Percentiles rank a stretch among this genome's conserved stretches.
Conservation (phyloP, 495 filamentous ascomycete species). For the Copromyces sp. region DNA sequence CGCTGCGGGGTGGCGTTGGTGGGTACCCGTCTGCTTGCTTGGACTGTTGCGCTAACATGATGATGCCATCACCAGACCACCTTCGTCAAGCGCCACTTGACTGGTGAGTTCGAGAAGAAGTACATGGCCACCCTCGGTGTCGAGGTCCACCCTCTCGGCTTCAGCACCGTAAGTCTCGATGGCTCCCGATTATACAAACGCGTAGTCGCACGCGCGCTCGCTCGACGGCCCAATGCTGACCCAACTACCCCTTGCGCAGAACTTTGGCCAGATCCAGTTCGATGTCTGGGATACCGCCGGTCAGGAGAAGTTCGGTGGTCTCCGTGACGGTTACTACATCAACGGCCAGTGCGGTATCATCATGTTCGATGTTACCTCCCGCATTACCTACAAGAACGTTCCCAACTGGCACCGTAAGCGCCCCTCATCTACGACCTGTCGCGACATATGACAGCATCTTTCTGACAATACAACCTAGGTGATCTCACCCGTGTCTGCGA, state of each 20-base stretch:
- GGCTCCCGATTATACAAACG: constrained; percentile 5
- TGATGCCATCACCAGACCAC: constrained; percentile 59
- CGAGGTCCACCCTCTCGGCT: constrained; percentile 91
- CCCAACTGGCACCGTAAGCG: constrained; percentile 99
- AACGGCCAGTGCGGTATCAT: constrained; percentile 99
- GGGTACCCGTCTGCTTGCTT: background rate
- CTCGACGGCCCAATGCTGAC: constrained; percentile 19
- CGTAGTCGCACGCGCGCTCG: background rate
- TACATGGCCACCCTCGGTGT: constrained; percentile 99
- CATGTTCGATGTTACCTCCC: constrained; percentile 99
- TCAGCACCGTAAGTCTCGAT: constrained; percentile 69
- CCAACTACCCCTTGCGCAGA: constrained; percentile 40
- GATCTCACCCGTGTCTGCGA: constrained; percentile 99
- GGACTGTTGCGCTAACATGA: constrained; percentile 15
- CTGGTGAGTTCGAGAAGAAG: constrained; percentile 99
- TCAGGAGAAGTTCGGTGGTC: constrained; percentile 99
- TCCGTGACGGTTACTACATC: constrained; percentile 99
- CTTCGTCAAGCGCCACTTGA: constrained; percentile 99
- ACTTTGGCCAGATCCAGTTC: constrained; percentile 94
- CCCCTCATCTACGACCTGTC: background rate
- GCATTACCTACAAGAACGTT: constrained; percentile 99
- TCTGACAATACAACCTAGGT: constrained; percentile 45
- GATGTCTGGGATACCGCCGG: constrained; percentile 99
- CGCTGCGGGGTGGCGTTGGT: constrained; percentile 17
- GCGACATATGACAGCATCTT: background rate